Base-by-base conservation (phyloP, 1,139 yeast genomes). In the Meyerozyma sp. region DNA sequence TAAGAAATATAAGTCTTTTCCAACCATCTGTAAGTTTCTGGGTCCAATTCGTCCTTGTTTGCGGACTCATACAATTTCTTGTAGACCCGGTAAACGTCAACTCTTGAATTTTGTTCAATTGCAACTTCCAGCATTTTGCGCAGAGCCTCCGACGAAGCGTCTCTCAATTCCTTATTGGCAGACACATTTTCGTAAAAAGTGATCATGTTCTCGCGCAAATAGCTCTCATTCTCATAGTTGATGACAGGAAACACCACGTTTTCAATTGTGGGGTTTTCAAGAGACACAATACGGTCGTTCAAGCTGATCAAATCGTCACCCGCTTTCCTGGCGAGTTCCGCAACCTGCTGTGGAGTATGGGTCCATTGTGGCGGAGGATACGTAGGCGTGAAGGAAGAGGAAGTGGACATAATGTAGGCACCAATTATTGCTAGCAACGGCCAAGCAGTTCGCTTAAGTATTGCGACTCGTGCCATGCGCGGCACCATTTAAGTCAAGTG, bases 161-260 rank as follows among this genome's bases (percentile, higher is more conserved):
- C 88, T 55, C 95, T 76, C 30, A 85, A 58, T 10, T 64, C 78
- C 54, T 82, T 77, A 49, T 76, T 71, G 10, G 80, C 56, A 3
- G 91, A 82, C 14, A 87, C 91, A 52, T 82, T 80, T 60, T 81
- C 87, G 56, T 79, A 81, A 57, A 87, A 86, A 5, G 81, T 68
- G 51, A 84, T 57, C 51, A 76, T 82, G 51, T 71, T 73, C 29
- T 68, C 66, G 10, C 70, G 48, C 11, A 73, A 70, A 6, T 67
- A 62, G 41, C 69, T 67, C 25, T 61, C 64, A 55, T 84, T 80
- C 50, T 77, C 79, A 46, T 70, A 63, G 34, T 68, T 59, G 11
- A 81, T 76, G 46, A 67, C 82, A 41, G 63, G 59, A 46, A 85
- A 69, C 8, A 80, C 77, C 6, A 16, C 21, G 42, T 67, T 72